Conservation (phyloP, 139 green algal species). For the Chlamydomonas sphaeroides region DNA sequence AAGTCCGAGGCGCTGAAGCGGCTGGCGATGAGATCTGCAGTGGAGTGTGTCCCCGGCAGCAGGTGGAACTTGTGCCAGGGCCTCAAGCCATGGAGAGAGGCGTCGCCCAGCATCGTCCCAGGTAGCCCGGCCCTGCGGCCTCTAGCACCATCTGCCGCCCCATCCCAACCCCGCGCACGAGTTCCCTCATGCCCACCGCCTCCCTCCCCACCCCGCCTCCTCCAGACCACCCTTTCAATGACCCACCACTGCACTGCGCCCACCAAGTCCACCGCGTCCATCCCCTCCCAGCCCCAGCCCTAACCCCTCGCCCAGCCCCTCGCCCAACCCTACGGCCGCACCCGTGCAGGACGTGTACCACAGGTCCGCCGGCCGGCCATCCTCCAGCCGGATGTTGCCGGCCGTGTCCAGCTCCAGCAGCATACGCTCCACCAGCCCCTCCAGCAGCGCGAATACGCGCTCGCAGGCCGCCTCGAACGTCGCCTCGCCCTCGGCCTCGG, state of each 20-base stretch:
- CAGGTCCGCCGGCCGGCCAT: conserved; percentile 62
- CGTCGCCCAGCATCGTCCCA: too few species aligned
- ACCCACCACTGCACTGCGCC: not conserved
- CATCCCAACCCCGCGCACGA: too few species aligned
- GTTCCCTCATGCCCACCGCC: too few species aligned
- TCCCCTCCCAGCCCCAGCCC: not conserved
- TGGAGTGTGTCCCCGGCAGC: too few species aligned
- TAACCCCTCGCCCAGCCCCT: not conserved
- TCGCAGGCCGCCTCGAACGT: conserved; percentile 29
- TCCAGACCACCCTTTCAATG: too few species aligned
- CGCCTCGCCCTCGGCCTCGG: conserved; percentile 17
- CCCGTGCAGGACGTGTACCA: conserved; percentile 73
- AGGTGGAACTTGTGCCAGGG: too few species aligned
- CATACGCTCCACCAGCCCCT: conserved; percentile 60
- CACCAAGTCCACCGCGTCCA: not conserved
- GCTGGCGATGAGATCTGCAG: conserved; percentile 47
- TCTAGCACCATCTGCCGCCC: too few species aligned
- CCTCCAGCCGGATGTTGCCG: conserved; percentile 86
- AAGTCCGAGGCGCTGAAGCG: conserved; percentile 53
- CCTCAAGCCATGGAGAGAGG: too few species aligned
- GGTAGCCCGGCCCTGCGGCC: too few species aligned
- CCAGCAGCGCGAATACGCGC: conserved; percentile 45
- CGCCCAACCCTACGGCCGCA: not conserved
- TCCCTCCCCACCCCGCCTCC: too few species aligned
- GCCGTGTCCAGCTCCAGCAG: conserved; percentile 78